Evolutionary conservation across 1,139 yeast species (phyloP).

Genomic region (Arxiozyma bovina): DNA sequence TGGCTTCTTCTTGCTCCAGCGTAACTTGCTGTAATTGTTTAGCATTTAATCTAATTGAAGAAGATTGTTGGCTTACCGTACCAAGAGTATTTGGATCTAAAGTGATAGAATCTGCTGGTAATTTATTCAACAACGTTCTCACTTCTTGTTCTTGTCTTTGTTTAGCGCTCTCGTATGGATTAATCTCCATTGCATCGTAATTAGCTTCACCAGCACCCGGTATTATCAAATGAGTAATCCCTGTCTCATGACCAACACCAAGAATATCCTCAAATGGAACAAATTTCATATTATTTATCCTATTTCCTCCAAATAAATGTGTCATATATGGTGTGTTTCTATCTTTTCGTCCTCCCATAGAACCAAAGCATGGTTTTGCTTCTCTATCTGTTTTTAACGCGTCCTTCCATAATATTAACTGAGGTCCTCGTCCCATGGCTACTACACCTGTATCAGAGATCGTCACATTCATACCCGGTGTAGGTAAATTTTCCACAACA

Average conservation of each 20-base stretch:
- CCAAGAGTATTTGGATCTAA: slow-evolving; percentile 88
- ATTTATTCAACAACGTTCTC: slow-evolving; percentile 72
- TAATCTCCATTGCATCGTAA: slow-evolving; percentile 85
- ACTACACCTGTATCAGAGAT: slow-evolving; percentile 84
- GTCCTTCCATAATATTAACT: slow-evolving; percentile 83
- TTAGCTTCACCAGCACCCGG: slow-evolving; percentile 99
- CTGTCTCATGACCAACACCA: slow-evolving; percentile 76
- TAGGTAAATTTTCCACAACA: slow-evolving; percentile 54
- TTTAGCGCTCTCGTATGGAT: slow-evolving; percentile 85
- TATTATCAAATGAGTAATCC: slow-evolving; percentile 70
- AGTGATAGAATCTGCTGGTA: slow-evolving; percentile 86
- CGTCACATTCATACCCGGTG: slow-evolving; percentile 73
- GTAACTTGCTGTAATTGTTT: slow-evolving; percentile 45
- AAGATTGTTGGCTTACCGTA: slow-evolving; percentile 64
- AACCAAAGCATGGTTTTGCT: slow-evolving; percentile 34
- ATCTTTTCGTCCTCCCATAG: slow-evolving; percentile 28
- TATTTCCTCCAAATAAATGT: slow-evolving; percentile 74
- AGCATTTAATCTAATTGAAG: slow-evolving; percentile 53
- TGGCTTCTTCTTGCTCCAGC: slow-evolving; percentile 33
- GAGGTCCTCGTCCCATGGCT: slow-evolving; percentile 91
- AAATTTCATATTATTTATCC: slow-evolving; percentile 55
- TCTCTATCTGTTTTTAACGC: slow-evolving; percentile 41
- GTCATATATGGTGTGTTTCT: slow-evolving; percentile 79
- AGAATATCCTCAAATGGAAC: slow-evolving; percentile 95
- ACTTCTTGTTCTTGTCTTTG: slow-evolving; percentile 95